These are phyloP conservation scores for Cytospora piceae DNA, from an alignment of 2,329 filamentous ascomycete species.

Conservation along the genomic window DNA sequence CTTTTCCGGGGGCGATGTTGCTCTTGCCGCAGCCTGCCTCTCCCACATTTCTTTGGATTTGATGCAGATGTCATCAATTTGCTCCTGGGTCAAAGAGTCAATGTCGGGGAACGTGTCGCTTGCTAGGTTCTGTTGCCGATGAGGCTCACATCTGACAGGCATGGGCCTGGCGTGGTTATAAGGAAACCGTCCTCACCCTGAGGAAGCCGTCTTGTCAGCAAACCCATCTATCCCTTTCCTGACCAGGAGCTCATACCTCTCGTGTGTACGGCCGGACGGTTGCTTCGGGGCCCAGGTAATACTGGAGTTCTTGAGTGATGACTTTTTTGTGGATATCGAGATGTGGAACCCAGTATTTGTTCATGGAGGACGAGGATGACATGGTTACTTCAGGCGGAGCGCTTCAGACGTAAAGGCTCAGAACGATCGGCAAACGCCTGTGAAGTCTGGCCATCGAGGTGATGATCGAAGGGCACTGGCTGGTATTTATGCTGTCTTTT, in stretches of 20 bases:
- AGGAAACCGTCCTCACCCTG: constrained; percentile 66
- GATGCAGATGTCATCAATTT: constrained; percentile 65
- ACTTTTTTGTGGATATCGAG: constrained; percentile 64
- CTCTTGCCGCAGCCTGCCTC: constrained; percentile 55
- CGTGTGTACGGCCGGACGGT: constrained; percentile 61
- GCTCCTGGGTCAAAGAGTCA: constrained; percentile 50
- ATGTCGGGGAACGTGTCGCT: constrained; percentile 27
- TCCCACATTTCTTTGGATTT: constrained; percentile 64
- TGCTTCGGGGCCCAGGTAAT: constrained; percentile 60
- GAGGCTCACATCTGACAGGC: constrained; percentile 60
- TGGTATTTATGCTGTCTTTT: constrained; percentile 22
- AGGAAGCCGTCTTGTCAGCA: constrained; percentile 25
- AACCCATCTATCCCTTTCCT: constrained; percentile 11
- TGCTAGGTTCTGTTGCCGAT: neutral
- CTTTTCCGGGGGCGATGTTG: constrained; percentile 46
- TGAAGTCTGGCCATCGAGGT: constrained; percentile 3
- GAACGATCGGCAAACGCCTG: constrained; percentile 9
- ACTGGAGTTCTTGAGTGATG: constrained; percentile 62
- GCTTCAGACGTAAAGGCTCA: constrained; percentile 6
- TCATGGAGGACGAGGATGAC: constrained; percentile 46
- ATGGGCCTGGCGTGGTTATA: constrained; percentile 61
- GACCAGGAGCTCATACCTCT: constrained; percentile 48
- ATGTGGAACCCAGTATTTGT: constrained; percentile 65
- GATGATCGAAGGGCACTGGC: constrained; percentile 5
- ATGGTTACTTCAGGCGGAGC: constrained; percentile 3